Percentiles rank a stretch among this genome's conserved stretches.
Conservation (phyloP, 768 basidiomycete species). For the Russula virescens region DNA sequence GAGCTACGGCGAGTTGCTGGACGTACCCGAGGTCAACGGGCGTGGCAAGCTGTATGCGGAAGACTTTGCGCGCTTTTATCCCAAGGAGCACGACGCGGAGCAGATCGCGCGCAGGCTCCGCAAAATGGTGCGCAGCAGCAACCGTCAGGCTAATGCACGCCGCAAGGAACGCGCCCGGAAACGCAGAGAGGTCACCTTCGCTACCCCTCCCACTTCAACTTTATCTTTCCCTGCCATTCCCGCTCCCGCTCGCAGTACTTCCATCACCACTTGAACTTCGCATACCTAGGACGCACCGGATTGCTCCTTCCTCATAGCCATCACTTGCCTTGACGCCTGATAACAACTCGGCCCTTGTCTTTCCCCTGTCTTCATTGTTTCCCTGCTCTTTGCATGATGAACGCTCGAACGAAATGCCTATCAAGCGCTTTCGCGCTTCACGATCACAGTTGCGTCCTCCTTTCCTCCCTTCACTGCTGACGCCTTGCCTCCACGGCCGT, state of each 20-base stretch:
- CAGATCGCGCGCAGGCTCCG: background rate
- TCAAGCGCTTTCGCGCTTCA: background rate
- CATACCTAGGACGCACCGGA: background rate
- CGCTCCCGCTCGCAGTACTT: background rate
- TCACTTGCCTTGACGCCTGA: too few species aligned
- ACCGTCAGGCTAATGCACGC: background rate
- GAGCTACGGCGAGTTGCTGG: background rate
- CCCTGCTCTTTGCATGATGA: too few species aligned
- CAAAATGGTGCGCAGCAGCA: background rate
- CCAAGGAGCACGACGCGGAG: background rate
- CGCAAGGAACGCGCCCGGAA: background rate
- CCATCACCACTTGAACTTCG: background rate
- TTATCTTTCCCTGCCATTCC: background rate
- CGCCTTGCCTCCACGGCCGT: conserved; percentile 7
- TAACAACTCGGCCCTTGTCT: background rate
- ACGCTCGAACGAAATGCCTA: too few species aligned
- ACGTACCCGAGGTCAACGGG: background rate
- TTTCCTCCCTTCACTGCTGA: background rate
- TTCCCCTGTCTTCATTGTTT: background rate
- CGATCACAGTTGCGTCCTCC: conserved; percentile 5
- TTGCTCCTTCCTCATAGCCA: background rate
- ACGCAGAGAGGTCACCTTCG: background rate
- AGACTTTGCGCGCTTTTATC: conserved; percentile 4
- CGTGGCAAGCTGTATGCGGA: background rate
- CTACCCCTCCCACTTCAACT: too few species aligned